phyloP scores from a whole-genome alignment of 1,284 basidiomycete species.

The Chiua sp. region DNA sequence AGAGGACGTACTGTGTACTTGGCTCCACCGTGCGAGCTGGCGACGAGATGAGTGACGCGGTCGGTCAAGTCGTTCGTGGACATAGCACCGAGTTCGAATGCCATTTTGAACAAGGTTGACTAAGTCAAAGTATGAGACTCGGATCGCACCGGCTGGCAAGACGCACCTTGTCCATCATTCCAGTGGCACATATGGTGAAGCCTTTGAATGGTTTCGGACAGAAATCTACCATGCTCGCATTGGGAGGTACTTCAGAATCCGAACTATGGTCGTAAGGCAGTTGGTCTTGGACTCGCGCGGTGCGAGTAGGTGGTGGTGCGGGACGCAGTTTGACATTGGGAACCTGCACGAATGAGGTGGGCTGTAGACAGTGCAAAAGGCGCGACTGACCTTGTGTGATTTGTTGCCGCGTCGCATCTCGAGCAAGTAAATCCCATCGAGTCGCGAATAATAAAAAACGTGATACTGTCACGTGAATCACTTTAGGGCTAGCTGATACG shows the following conservation, averaged over 20 bases:
- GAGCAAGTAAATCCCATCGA: constrained; percentile 7
- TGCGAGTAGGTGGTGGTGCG: constrained; percentile 44
- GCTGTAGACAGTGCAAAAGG: neutral
- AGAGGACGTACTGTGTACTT: constrained; percentile 67
- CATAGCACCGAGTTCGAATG: constrained; percentile 75
- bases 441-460: neutral
- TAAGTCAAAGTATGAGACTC: constrained; percentile 27
- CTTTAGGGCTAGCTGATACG: constrained; percentile 33
- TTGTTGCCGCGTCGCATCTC: constrained; percentile 42
- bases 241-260: constrained; percentile 38
- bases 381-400: constrained; percentile 48
- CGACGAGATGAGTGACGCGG: constrained; percentile 81
- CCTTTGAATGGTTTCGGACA: constrained; percentile 72
- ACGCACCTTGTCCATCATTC: constrained; percentile 69
- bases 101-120: constrained; percentile 74
- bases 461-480: constrained; percentile 23
- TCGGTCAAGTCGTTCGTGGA: constrained; percentile 74
- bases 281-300: neutral
- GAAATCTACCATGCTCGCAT: constrained; percentile 48
- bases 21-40: constrained; percentile 69
- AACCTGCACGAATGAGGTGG: constrained; percentile 49
- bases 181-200: constrained; percentile 73
- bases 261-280: constrained; percentile 28
- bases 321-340: constrained; percentile 80
- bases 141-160: neutral